Conservation (phyloP, 2,329 filamentous ascomycete species). For the Talaromyces islandicus region DNA sequence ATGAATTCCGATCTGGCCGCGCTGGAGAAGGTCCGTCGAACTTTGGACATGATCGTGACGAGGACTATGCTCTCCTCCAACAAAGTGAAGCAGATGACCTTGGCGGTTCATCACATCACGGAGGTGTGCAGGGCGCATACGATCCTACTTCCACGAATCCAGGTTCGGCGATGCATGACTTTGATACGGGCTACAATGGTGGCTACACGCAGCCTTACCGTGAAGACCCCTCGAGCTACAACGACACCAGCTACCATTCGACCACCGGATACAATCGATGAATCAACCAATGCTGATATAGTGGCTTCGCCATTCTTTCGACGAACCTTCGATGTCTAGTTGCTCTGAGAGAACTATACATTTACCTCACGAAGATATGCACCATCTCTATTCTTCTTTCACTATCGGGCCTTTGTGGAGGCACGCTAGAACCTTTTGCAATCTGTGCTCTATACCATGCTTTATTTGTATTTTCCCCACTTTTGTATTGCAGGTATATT, state of each 20-base stretch:
- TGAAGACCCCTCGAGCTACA: constrained; percentile 10
- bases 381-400: constrained; percentile 3
- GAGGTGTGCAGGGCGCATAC: constrained; percentile 33
- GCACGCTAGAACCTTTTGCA: neutral
- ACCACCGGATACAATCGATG: constrained; percentile 20
- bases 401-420: neutral
- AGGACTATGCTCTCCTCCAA: constrained; percentile 49
- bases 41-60: constrained; percentile 37
- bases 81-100: constrained; percentile 41
- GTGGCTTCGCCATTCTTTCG: neutral
- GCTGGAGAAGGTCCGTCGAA: constrained; percentile 32
- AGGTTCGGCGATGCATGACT: constrained; percentile 32
- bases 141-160: constrained; percentile 29
- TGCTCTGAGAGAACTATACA: constrained; percentile 10
- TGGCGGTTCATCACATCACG: constrained; percentile 27
- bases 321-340: constrained; percentile 1
- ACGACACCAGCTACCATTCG: constrained; percentile 17
- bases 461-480: constrained; percentile 2
- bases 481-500: constrained; percentile 2
- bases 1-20: constrained; percentile 38
- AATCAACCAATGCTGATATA: neutral
- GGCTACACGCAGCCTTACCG: constrained; percentile 31
- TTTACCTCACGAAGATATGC: constrained; percentile 11
- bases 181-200: constrained; percentile 37
- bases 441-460: constrained; percentile 4